A percentile compares a stretch with the other conserved stretches of the same genome.
Evolutionary conservation across 192 early-diverging fungal species (phyloP).

Genomic region (Rhizophagus clarus): DNA sequence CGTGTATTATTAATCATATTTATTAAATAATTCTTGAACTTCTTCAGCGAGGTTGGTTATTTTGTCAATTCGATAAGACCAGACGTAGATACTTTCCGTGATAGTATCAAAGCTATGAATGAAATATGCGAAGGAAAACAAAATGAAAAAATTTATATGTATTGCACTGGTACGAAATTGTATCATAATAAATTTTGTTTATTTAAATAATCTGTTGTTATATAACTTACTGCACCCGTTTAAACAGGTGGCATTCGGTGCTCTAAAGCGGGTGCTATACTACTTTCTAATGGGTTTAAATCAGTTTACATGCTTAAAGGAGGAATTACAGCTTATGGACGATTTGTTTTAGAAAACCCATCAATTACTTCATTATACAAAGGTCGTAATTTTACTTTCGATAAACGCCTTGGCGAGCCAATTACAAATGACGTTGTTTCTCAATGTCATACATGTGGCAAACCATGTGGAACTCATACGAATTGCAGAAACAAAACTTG

Average conservation of each 20-base stretch:
- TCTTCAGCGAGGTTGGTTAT: slow-evolving; percentile 61
- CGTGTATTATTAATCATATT: background rate
- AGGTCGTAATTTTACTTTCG: slow-evolving; percentile 85
- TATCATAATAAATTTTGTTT: background rate
- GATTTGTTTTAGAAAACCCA: slow-evolving; percentile 49
- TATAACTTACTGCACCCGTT: background rate
- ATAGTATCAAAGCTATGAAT: slow-evolving; percentile 66
- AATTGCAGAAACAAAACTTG: slow-evolving; percentile 75
- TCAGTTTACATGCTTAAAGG: slow-evolving; percentile 72
- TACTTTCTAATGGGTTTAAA: slow-evolving; percentile 63
- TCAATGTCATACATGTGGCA: slow-evolving; percentile 71
- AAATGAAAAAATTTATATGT: slow-evolving; percentile 75
- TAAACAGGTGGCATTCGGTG: slow-evolving; percentile 74
- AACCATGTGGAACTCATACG: slow-evolving; percentile 61
- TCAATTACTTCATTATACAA: slow-evolving; percentile 58
- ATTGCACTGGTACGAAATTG: slow-evolving; percentile 57
- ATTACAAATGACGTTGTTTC: slow-evolving; percentile 68
- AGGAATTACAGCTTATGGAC: slow-evolving; percentile 77
- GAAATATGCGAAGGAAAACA: slow-evolving; percentile 55
- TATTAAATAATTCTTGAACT: background rate
- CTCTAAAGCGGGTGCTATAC: slow-evolving; percentile 75
- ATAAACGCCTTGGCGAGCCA: slow-evolving; percentile 72
- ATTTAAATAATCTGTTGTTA: background rate
- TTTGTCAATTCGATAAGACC: slow-evolving; percentile 71
- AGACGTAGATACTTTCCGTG: slow-evolving; percentile 73